Conservation (phyloP, 257 asterid species). For the Schizonepeta tenuifolia region DNA sequence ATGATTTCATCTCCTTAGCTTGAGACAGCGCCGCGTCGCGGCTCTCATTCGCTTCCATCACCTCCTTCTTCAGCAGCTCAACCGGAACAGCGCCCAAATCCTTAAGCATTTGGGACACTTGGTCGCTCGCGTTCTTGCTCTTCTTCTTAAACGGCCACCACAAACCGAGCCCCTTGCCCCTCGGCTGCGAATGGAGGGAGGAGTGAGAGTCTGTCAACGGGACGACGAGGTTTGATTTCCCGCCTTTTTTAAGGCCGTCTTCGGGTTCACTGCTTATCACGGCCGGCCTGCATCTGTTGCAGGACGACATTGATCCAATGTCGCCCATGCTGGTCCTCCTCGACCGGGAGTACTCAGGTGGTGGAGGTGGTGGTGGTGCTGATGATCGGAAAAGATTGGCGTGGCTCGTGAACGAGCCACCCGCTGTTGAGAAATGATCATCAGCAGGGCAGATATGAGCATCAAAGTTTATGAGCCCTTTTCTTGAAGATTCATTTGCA, state of each 20-base stretch:
- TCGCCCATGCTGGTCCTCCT: constrained; percentile 77
- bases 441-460: constrained; percentile 40
- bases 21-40: constrained; percentile 63
- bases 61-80: constrained; percentile 64
- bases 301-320: constrained; percentile 58
- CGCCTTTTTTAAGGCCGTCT: constrained; percentile 46
- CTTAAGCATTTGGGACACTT: constrained; percentile 43
- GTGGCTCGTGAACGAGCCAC: not conserved
- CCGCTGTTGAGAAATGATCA: constrained; percentile 28
- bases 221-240: constrained; percentile 58
- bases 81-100: constrained; percentile 46
- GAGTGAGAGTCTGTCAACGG: constrained; percentile 76
- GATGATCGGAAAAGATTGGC: constrained; percentile 19
- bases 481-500: constrained; percentile 47
- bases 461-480: constrained; percentile 33
- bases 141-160: constrained; percentile 87
- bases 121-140: constrained; percentile 56
- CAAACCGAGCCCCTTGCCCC: constrained; percentile 52
- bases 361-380: not conserved
- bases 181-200: constrained; percentile 61
- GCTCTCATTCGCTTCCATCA: constrained; percentile 60
- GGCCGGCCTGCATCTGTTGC: constrained; percentile 76
- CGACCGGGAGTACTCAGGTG: constrained; percentile 45
- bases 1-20: constrained; percentile 65
- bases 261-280: constrained; percentile 46